phyloP scores from a whole-genome alignment of 352 stramenopile species.

The Globisporangium iwayamae region DNA sequence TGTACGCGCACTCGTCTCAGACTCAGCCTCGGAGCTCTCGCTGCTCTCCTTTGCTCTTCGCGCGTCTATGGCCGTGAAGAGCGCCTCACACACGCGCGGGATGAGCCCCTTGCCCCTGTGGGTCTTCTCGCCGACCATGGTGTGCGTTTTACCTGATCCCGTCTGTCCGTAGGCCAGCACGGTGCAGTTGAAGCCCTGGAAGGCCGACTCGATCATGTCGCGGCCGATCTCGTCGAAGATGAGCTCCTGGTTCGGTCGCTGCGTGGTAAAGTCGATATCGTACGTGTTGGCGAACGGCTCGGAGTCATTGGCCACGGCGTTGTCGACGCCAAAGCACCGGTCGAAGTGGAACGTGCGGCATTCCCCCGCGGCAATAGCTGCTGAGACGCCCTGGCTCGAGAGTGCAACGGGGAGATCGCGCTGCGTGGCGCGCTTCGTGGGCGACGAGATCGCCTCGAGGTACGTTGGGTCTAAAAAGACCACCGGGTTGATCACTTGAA shows the following conservation, averaged over 20 bases:
- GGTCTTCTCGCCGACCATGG: slow-evolving; percentile 76
- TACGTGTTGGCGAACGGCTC: slow-evolving; percentile 38
- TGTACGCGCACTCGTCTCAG: slow-evolving; percentile 4
- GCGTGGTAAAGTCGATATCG: slow-evolving; percentile 35
- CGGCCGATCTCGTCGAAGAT: slow-evolving; percentile 77
- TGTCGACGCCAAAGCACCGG: slow-evolving; percentile 61
- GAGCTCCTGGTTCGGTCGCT: slow-evolving; percentile 61
- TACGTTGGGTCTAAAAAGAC: slow-evolving; percentile 58
- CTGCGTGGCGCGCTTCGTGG: slow-evolving; percentile 17
- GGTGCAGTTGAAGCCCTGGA: slow-evolving; percentile 83
- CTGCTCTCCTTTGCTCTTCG: slow-evolving; percentile 28
- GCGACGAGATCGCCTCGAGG: slow-evolving; percentile 34
- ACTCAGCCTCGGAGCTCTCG: slow-evolving; percentile 17
- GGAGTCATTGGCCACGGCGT: slow-evolving; percentile 23
- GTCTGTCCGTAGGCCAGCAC: slow-evolving; percentile 83
- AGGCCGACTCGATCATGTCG: slow-evolving; percentile 65
- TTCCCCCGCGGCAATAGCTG: slow-evolving; percentile 37
- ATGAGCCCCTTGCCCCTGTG: slow-evolving; percentile 65
- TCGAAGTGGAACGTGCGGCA: slow-evolving; percentile 78
- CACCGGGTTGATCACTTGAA: slow-evolving; percentile 66
- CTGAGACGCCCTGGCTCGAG: slow-evolving; percentile 24
- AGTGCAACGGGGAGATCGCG: slow-evolving; percentile 27
- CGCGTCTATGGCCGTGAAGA: slow-evolving; percentile 66
- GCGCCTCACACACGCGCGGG: slow-evolving; percentile 70
- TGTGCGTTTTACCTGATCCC: slow-evolving; percentile 80